Conservation (phyloP, 1,139 yeast genomes). For the Arxiozyma bovina region DNA sequence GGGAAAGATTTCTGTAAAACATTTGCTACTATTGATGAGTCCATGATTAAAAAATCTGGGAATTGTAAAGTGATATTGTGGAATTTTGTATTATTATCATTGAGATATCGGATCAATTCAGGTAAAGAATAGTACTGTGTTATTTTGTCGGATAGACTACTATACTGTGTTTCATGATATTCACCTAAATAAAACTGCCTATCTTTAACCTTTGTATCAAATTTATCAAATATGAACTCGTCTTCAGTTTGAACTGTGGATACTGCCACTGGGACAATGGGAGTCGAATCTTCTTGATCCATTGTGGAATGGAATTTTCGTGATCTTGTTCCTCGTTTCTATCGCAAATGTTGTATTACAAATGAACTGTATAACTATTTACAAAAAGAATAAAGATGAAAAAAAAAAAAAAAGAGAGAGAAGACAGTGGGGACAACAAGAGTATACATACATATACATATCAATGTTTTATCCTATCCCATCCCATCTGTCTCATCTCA, state of each 20-base stretch:
- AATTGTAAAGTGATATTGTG: slow-evolving; percentile 72
- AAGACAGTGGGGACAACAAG: too few species aligned
- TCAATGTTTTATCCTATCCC: too few species aligned
- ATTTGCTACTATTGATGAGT: slow-evolving; percentile 63
- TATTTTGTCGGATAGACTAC: slow-evolving; percentile 32
- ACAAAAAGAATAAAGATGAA: too few species aligned
- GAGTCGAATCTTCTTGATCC: not conserved
- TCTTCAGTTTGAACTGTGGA: slow-evolving; percentile 54
- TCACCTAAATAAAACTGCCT: slow-evolving; percentile 34
- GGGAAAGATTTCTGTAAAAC: slow-evolving; percentile 29
- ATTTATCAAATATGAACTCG: slow-evolving; percentile 39
- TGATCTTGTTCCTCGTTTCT: not conserved
- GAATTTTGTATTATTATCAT: slow-evolving; percentile 31
- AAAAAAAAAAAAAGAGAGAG: too few species aligned
- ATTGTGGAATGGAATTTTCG: too few species aligned
- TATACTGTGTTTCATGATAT: slow-evolving; percentile 10
- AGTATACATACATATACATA: not conserved
- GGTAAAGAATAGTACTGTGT: slow-evolving; percentile 45
- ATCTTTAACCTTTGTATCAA: slow-evolving; percentile 29
- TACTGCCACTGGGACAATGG: slow-evolving; percentile 44
- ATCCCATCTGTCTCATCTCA: too few species aligned
- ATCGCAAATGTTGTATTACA: not conserved
- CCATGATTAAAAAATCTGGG: slow-evolving; percentile 72
- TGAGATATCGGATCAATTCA: slow-evolving; percentile 37
- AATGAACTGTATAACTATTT: too few species aligned